phyloP scores from a whole-genome alignment of 192 early-diverging fungal genomes.

The Coemansia sp. region DNA sequence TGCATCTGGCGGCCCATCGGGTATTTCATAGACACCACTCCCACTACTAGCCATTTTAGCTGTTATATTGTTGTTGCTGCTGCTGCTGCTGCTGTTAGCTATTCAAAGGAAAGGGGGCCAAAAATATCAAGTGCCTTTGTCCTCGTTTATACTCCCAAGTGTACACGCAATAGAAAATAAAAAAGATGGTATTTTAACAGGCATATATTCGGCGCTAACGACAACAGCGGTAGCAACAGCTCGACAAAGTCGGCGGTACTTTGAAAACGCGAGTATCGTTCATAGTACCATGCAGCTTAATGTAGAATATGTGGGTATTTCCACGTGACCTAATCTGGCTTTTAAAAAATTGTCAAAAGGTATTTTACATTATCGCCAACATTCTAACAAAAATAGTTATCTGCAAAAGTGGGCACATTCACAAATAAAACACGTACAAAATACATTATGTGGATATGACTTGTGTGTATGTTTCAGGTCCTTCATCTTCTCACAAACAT shows the following conservation, averaged over 20 bases:
- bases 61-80: background rate
- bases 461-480: too few species aligned
- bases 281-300: background rate
- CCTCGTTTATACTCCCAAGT: background rate
- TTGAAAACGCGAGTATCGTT: background rate
- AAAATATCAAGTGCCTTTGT: background rate
- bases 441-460: too few species aligned
- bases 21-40: constrained; percentile 42
- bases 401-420: too few species aligned
- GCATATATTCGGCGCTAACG: background rate
- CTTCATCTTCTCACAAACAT: too few species aligned
- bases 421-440: too few species aligned
- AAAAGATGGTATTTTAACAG: background rate
- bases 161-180: background rate
- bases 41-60: background rate
- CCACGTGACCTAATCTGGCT: background rate
- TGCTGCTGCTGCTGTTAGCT: background rate
- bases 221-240: background rate
- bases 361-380: background rate
- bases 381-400: background rate
- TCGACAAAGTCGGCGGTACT: background rate
- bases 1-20: constrained; percentile 47
- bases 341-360: background rate
- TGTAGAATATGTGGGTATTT: background rate
- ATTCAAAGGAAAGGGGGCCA: background rate